Conservation (phyloP, 306 rosid species). For the Vigna trinervia region DNA sequence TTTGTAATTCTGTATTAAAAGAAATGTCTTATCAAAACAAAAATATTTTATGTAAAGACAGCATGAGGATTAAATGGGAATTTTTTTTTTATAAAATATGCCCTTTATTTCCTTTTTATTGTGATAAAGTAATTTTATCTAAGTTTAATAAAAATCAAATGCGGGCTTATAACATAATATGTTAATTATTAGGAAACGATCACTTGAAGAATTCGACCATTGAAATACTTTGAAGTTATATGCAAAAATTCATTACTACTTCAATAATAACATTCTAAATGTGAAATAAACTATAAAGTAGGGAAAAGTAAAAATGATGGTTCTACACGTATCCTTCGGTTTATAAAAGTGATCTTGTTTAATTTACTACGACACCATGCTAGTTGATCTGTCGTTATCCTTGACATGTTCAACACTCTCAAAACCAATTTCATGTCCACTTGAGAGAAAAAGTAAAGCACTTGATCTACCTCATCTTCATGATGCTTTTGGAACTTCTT, state of each 20-base stretch:
- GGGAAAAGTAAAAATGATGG: conserved; percentile 89
- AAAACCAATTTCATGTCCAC: conserved; percentile 89
- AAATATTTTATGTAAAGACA: too few species aligned
- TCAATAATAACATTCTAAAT: not conserved
- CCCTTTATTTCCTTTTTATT: too few species aligned
- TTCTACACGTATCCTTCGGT: conserved; percentile 70
- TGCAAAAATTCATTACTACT: not conserved
- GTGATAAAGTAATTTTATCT: too few species aligned
- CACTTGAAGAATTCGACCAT: too few species aligned
- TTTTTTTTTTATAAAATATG: too few species aligned
- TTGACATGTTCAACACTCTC: conserved; percentile 87
- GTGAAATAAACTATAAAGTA: conserved; percentile 44
- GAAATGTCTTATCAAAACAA: too few species aligned
- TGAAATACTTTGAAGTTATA: not conserved
- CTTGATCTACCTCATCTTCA: conserved; percentile 65
- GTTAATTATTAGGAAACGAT: too few species aligned
- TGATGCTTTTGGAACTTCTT: conserved; percentile 63
- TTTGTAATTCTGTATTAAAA: too few species aligned
- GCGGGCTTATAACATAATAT: too few species aligned
- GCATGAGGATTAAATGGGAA: too few species aligned
- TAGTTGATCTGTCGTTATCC: conserved; percentile 81
- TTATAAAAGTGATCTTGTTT: conserved; percentile 62
- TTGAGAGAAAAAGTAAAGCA: conserved; percentile 73
- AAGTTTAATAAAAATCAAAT: too few species aligned
- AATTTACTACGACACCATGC: conserved; percentile 88